phyloP scores from a whole-genome alignment of 257 asterid genomes.

The Fraxinus americana region DNA sequence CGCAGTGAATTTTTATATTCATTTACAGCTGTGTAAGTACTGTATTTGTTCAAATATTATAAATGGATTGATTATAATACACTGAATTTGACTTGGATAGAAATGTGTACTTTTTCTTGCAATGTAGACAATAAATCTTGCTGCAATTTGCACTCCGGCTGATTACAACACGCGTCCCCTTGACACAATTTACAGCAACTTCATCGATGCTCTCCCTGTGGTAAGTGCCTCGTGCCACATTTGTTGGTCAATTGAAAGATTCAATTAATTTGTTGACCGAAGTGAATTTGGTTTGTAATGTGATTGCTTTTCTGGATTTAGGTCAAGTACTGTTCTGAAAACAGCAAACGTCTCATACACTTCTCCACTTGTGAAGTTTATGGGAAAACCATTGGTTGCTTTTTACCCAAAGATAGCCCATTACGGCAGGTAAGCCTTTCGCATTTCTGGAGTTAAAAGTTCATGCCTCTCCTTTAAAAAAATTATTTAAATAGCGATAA shows the following conservation, averaged over 20 bases:
- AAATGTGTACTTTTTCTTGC: constrained; percentile 26
- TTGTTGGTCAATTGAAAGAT: not conserved
- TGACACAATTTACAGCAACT: constrained; percentile 89
- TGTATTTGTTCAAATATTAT: constrained; percentile 2
- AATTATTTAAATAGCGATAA: not conserved
- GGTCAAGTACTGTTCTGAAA: constrained; percentile 97
- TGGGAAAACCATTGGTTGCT: constrained; percentile 89
- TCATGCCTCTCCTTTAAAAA: not conserved
- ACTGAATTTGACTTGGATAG: constrained; percentile 30
- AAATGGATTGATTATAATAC: constrained; percentile 2
- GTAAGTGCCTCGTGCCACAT: constrained; percentile 38
- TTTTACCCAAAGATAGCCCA: constrained; percentile 84
- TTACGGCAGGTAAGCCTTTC: constrained; percentile 65
- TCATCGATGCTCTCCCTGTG: constrained; percentile 90
- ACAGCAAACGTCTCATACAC: constrained; percentile 88
- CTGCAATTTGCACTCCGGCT: constrained; percentile 95
- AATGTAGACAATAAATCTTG: constrained; percentile 72
- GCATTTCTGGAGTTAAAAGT: not conserved
- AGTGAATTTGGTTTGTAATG: too few species aligned
- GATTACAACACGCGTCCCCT: constrained; percentile 92
- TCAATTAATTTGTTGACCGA: too few species aligned
- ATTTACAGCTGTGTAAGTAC: not conserved
- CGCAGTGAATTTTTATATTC: constrained; percentile 14
- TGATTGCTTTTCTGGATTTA: constrained; percentile 31
- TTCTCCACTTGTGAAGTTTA: constrained; percentile 96